phyloP scores from a whole-genome alignment of 2,329 filamentous ascomycete species.

The Sporothrix pallida region DNA sequence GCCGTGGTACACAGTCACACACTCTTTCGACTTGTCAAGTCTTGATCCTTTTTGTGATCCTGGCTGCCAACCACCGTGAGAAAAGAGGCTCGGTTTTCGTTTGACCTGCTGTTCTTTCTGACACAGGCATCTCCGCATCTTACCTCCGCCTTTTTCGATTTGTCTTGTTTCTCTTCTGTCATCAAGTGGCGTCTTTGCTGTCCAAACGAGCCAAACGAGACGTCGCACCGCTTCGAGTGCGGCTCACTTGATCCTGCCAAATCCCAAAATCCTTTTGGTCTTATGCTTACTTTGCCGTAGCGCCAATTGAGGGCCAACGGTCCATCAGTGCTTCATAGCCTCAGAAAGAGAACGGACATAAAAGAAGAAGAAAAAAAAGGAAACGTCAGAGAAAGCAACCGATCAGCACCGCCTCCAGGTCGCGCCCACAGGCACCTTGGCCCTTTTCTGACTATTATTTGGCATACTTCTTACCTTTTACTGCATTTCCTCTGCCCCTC shows the following conservation, averaged over 20 bases:
- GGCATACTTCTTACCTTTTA: too few relatives aligned
- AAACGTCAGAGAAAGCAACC: too few relatives aligned
- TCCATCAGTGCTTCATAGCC: background rate
- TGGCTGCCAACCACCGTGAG: too few relatives aligned
- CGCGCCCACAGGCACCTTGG: background rate
- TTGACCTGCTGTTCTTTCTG: background rate
- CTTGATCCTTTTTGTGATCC: background rate
- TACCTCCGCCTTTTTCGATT: background rate
- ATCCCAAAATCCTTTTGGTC: slow-evolving; percentile 20
- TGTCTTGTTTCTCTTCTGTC: background rate
- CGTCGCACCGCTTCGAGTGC: background rate
- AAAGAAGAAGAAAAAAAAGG: background rate
- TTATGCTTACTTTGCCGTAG: slow-evolving; percentile 12
- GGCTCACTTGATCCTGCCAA: slow-evolving; percentile 5
- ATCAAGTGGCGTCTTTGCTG: background rate
- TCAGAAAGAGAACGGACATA: background rate
- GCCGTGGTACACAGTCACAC: background rate
- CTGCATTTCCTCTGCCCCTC: too few relatives aligned
- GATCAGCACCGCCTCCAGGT: background rate
- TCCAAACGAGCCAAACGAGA: slow-evolving; percentile 21
- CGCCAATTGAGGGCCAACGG: background rate
- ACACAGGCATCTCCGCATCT: background rate
- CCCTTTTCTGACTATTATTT: background rate
- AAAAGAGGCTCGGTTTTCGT: background rate
- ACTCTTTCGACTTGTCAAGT: background rate